Evolutionary conservation across 345 rosid genomes (phyloP).

Genomic region (Clausena lansium): DNA sequence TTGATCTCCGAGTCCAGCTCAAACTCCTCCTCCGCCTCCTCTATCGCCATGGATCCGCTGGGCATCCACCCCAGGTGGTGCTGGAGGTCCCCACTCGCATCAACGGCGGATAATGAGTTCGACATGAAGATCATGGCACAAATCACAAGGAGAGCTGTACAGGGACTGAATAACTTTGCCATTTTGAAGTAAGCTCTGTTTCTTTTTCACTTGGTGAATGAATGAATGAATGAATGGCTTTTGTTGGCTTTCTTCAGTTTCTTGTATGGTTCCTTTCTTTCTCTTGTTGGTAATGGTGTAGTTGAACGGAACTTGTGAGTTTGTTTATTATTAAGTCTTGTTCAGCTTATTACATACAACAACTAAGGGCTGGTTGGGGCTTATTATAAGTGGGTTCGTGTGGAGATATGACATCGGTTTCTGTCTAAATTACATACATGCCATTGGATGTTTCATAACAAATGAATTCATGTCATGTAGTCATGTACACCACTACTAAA

Average conservation of each 20-base stretch:
- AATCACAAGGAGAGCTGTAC: conserved; percentile 28
- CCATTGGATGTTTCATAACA: conserved; percentile 11
- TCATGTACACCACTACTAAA: conserved; percentile 14
- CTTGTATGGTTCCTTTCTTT: neutral
- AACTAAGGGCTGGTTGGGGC: conserved; percentile 11
- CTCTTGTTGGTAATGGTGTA: neutral
- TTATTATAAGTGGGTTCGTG: conserved; percentile 18
- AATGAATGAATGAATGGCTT: neutral
- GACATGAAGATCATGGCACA: conserved; percentile 34
- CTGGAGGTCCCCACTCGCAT: conserved; percentile 41
- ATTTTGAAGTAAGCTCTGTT: conserved; percentile 3
- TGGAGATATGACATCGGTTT: conserved; percentile 15
- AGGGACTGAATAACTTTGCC: conserved; percentile 19
- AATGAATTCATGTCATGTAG: neutral
- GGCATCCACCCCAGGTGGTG: conserved; percentile 49
- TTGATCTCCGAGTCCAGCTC: conserved; percentile 74
- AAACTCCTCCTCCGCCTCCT: conserved; percentile 65
- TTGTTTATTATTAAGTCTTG: neutral
- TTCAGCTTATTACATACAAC: conserved; percentile 1
- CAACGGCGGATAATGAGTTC: conserved; percentile 24
- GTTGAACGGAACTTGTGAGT: neutral
- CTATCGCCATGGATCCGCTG: conserved; percentile 45
- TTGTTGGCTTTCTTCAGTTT: neutral
- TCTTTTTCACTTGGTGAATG: neutral
- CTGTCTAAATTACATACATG: conserved; percentile 23